Evolutionary conservation across 768 basidiomycete genomes (phyloP).

Genomic region (Leccinum arenicola): DNA sequence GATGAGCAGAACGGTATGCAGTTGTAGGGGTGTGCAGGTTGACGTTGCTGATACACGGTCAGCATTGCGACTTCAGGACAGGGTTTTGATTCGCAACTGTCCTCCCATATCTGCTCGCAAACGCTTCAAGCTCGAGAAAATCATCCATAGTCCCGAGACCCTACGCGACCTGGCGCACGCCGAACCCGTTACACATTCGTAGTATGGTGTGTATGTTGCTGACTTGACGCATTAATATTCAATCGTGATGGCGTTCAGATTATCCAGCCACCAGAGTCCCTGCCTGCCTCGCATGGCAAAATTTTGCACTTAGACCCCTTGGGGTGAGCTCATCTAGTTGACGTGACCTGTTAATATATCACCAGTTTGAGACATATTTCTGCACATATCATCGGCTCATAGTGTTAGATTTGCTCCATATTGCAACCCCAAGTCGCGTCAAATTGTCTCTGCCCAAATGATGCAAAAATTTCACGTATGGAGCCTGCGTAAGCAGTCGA

Average conservation of each 20-base stretch:
- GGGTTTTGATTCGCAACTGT: constrained; percentile 78
- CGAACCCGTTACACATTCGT: constrained; percentile 2
- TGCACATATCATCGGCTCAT: not conserved
- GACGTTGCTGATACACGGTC: constrained; percentile 10
- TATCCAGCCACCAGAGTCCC: not conserved
- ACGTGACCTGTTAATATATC: constrained; percentile 12
- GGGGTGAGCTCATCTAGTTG: constrained; percentile 17
- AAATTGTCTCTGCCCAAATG: constrained; percentile 29
- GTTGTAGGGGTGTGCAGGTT: not conserved
- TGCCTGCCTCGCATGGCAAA: not conserved
- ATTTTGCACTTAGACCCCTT: not conserved
- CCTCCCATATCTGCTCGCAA: constrained; percentile 78
- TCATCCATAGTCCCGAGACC: constrained; percentile 66
- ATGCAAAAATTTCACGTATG: constrained; percentile 37
- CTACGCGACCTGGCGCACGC: constrained; percentile 45
- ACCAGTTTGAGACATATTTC: constrained; percentile 4
- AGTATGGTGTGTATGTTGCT: not conserved
- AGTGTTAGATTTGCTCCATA: not conserved
- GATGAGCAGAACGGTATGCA: constrained; percentile 68
- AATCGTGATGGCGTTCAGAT: not conserved
- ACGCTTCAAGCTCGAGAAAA: constrained; percentile 65
- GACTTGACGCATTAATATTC: not conserved
- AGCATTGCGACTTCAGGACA: constrained; percentile 68
- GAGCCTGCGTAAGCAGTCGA: constrained; percentile 35
- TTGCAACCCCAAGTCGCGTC: not conserved